Evolutionary conservation across 2,329 filamentous ascomycete genomes (phyloP), one percentile per base, ranked within the genome.

Genomic region (Cercospora janseana): DNA sequence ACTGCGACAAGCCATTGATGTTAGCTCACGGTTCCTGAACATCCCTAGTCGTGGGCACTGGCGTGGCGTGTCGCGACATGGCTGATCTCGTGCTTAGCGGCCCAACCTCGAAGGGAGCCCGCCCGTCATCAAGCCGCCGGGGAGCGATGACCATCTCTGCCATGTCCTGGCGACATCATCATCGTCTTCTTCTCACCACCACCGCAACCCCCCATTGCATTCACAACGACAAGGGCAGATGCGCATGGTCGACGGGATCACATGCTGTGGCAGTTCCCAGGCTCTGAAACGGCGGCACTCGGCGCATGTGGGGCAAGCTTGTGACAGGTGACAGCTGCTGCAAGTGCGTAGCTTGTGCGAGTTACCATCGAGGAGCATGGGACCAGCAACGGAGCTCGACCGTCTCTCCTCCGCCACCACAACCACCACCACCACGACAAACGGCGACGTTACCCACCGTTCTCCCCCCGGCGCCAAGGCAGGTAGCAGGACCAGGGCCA

Each of bases 311-410:
- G n/a, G 24, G 31, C 31, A 21, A 38, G 34, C 34, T 38, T 38
- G 34, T 38, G 34, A 23, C 34, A 38, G 34, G n/a, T n/a, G n/a
- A n/a, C n/a, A n/a, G n/a, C n/a, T n/a, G n/a, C 34, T 38, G 34
- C 34, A 38, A 21, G 18, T 38, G 34, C 18, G 12, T 21, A 18
- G 34, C 34, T 21, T n/a, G n/a, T n/a, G n/a, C n/a, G n/a, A n/a
- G n/a, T n/a, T n/a, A n/a, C n/a, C n/a, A n/a, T n/a, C n/a, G n/a
- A n/a, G n/a, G n/a, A n/a, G n/a, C n/a, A n/a, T n/a, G n/a, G n/a
- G n/a, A n/a, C n/a, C n/a, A n/a, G n/a, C n/a, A n/a, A n/a, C n/a
- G n/a, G n/a, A n/a, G n/a, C n/a, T n/a, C n/a, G n/a, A n/a, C n/a
- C n/a, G n/a, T n/a, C n/a, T n/a, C 27, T 10, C 27, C 27, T 10